Percentiles rank a stretch among this genome's conserved stretches.
phyloP scores from a whole-genome alignment of 768 basidiomycete genomes.

The Rhodotorula graminis region DNA sequence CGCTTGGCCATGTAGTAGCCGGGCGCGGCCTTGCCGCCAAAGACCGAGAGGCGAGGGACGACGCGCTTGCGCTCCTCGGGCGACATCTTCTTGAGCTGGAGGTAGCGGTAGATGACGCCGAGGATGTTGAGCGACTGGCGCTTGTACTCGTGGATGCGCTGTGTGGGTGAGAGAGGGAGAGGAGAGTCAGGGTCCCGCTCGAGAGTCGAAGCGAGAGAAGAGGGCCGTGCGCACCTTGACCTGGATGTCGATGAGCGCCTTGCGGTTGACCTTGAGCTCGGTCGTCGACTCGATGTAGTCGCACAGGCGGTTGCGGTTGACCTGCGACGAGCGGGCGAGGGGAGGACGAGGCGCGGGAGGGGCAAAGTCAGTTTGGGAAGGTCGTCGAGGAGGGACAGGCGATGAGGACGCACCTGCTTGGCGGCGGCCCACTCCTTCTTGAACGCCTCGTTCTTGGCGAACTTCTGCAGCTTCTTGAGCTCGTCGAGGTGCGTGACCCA shows the following conservation, averaged over 20 bases:
- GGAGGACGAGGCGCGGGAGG: background rate
- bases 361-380: background rate
- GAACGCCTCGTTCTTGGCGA: slow-evolving; percentile 69
- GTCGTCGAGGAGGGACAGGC: too few relatives aligned
- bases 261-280: slow-evolving; percentile 62
- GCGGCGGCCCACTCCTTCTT: slow-evolving; percentile 60
- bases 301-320: slow-evolving; percentile 85
- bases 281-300: slow-evolving; percentile 65
- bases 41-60: slow-evolving; percentile 78
- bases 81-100: slow-evolving; percentile 53
- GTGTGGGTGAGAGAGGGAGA: too few relatives aligned
- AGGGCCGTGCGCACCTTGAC: slow-evolving; percentile 49
- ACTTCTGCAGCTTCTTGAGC: slow-evolving; percentile 70
- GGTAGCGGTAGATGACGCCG: slow-evolving; percentile 63
- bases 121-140: slow-evolving; percentile 93
- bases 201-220: background rate
- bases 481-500: slow-evolving; percentile 82
- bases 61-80: slow-evolving; percentile 75
- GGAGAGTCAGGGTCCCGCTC: background rate
- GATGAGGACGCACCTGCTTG: slow-evolving; percentile 49
- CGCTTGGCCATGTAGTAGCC: slow-evolving; percentile 48
- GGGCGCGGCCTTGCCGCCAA: slow-evolving; percentile 95
- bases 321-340: slow-evolving; percentile 58
- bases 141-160: slow-evolving; percentile 92
- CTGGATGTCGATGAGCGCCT: slow-evolving; percentile 82